Base-by-base conservation (phyloP, 129 eudicot species). In the Silybum marianum region DNA sequence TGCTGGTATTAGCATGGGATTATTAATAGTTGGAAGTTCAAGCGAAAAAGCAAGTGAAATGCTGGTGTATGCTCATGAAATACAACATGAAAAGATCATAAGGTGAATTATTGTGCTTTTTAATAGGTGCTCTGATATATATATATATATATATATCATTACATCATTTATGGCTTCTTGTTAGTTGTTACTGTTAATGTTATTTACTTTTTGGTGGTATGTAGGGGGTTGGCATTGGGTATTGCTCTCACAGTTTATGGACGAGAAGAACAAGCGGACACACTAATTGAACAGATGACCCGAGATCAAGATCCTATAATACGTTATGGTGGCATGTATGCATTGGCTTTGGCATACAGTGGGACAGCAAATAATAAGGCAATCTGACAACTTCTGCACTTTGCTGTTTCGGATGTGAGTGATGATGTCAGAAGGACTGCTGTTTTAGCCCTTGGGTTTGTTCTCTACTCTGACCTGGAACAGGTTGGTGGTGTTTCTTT, bases 401-500 rank as follows among this genome's bases (percentile, higher is more conserved):
- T 93, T 78, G 99, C 99, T 70, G 99, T 96, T 46, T 96, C 99
- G 0, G 99, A 96, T 87, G 98, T 93, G 28, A 96, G 97, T 30
- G 97, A 96, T 77, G 99, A 96, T 84, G 99, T 96, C 87, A 91
- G 99, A 80, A 87, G 99, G 44, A 93, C 99, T 32, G 98, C 99
- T 62, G 99, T 96, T 80, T 85, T 96, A 77, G 97, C 97, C 4
- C 99, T 96, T 73, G 99, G 99, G 14, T 96, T 96, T 85, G 98
- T 96, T 69, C 76, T 96, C 80, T 96, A 96, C 78, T 89, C 97
- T 26, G 95, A 96, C 40, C 99, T 97, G 3, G 99, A 96, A 81
- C 99, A 96, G 99, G 99, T 95, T 82, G 23, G 87, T 69, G 28
- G 51, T 48, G 46, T 82, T 80, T 48, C 13, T 18, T 9, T 68